Percentiles rank a stretch among this genome's conserved stretches.
These are phyloP conservation scores for Kalmanozyma brasiliensis DNA, from an alignment of 1,284 basidiomycete species.

Conservation along the genomic window DNA sequence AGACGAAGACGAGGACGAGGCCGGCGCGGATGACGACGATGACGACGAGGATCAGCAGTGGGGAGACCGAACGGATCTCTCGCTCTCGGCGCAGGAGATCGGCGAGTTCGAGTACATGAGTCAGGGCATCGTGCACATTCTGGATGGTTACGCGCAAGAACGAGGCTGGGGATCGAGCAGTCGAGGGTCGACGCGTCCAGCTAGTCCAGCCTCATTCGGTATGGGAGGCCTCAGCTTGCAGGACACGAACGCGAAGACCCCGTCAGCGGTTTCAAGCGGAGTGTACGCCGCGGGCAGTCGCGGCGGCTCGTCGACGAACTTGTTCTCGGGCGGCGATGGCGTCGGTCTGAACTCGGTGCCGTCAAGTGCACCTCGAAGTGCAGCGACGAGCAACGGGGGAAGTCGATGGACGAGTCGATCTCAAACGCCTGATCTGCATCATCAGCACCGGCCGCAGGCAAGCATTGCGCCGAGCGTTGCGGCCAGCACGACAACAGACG, in stretches of 20 bases:
- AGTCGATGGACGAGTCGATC: constrained; percentile 47
- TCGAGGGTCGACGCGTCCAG: constrained; percentile 38
- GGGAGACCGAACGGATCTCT: constrained; percentile 48
- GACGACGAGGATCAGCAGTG: constrained; percentile 35
- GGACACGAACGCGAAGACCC: neutral
- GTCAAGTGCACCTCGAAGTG: constrained; percentile 17
- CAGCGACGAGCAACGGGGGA: constrained; percentile 33
- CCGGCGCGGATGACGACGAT: constrained; percentile 27
- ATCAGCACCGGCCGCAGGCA: neutral
- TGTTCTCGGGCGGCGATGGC: constrained; percentile 2
- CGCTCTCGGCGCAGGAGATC: constrained; percentile 55
- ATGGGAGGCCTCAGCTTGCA: constrained; percentile 39
- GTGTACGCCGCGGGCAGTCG: constrained; percentile 30
- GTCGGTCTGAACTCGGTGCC: constrained; percentile 8
- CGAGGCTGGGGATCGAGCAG: constrained; percentile 38
- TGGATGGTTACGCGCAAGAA: constrained; percentile 58
- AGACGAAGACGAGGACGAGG: constrained; percentile 19
- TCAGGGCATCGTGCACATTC: constrained; percentile 54
- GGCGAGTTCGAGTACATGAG: constrained; percentile 61
- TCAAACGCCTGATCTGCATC: constrained; percentile 33
- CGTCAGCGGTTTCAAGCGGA: constrained; percentile 1
- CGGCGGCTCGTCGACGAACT: constrained; percentile 21
- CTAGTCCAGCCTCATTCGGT: constrained; percentile 28
- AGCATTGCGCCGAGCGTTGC: constrained; percentile 7
- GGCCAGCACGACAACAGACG: constrained; percentile 12